A percentile compares a stretch with the other conserved stretches of the same genome.
phyloP scores from a whole-genome alignment of 164 flowering plant genomes.

The Vitis riparia region DNA sequence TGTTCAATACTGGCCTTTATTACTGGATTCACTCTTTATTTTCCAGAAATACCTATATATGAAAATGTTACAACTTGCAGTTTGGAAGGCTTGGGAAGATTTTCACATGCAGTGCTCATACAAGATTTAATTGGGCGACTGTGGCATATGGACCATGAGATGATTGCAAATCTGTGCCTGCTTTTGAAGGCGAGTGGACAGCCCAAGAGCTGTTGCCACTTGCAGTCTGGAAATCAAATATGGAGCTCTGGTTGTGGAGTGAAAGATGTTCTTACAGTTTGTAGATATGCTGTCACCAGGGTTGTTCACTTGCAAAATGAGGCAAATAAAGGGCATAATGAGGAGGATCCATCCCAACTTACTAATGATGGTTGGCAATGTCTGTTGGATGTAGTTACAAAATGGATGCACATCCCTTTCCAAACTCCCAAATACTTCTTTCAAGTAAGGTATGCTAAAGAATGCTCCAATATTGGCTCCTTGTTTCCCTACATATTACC shows the following conservation, averaged over 20 bases:
- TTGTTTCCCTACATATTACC: too few species aligned
- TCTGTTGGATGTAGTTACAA: constrained; percentile 31
- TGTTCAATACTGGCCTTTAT: constrained; percentile 73
- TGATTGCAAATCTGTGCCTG: constrained; percentile 33
- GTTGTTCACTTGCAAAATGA: constrained; percentile 36
- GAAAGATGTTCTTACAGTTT: constrained; percentile 39
- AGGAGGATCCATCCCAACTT: constrained; percentile 16
- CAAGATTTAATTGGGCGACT: constrained; percentile 52
- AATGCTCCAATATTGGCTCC: neutral
- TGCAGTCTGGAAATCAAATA: constrained; percentile 28
- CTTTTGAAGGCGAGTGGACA: constrained; percentile 35
- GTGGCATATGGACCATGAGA: constrained; percentile 46
- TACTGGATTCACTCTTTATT: constrained; percentile 39
- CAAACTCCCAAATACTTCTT: constrained; percentile 65
- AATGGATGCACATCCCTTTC: constrained; percentile 60
- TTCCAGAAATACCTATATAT: constrained; percentile 22
- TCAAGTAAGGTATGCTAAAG: constrained; percentile 50
- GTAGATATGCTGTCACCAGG: constrained; percentile 45
- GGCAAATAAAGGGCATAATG: constrained; percentile 20
- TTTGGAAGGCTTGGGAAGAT: constrained; percentile 18
- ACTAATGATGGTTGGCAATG: constrained; percentile 32
- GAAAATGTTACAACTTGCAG: constrained; percentile 10
- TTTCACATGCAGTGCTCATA: constrained; percentile 29
- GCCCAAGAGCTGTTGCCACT: constrained; percentile 27
- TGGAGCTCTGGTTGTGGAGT: constrained; percentile 26